Conservation (phyloP, 2,329 filamentous ascomycete genomes). For the Endoconidiophora polonica region DNA sequence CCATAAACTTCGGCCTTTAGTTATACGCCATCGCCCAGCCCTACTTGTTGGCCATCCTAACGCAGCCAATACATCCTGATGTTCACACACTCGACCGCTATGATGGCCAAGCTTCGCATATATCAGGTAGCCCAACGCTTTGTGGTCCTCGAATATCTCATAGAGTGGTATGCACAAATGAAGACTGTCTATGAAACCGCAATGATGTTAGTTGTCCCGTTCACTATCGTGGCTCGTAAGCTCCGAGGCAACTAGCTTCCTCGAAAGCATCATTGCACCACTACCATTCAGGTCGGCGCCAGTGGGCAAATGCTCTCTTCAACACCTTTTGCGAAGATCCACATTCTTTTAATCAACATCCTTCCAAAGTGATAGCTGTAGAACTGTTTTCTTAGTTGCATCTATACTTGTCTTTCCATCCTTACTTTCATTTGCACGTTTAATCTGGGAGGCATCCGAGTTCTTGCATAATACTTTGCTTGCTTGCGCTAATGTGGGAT, state of each 20-base stretch:
- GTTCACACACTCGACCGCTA: no score
- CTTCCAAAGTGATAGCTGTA: no score
- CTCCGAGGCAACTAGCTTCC: neutral
- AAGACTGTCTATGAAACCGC: conserved; percentile 1
- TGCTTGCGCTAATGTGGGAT: neutral
- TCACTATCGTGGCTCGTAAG: neutral
- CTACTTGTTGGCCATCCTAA: no score
- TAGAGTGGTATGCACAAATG: conserved; percentile 1
- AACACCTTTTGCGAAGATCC: no score
- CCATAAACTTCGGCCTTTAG: no score
- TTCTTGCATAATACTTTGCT: neutral
- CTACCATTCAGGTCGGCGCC: no score
- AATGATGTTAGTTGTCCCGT: neutral
- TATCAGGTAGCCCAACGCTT: neutral
- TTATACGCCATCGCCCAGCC: no score
- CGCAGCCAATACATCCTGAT: no score
- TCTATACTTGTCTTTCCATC: neutral
- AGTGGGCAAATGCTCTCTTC: no score
- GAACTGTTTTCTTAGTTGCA: no score
- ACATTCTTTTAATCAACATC: no score
- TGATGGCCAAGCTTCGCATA: neutral
- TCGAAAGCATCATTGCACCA: neutral
- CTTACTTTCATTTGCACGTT: neutral
- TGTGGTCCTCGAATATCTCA: neutral
- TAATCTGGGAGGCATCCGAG: neutral